phyloP scores from a whole-genome alignment of 495 filamentous ascomycete genomes.

The Xylaria castorea region DNA sequence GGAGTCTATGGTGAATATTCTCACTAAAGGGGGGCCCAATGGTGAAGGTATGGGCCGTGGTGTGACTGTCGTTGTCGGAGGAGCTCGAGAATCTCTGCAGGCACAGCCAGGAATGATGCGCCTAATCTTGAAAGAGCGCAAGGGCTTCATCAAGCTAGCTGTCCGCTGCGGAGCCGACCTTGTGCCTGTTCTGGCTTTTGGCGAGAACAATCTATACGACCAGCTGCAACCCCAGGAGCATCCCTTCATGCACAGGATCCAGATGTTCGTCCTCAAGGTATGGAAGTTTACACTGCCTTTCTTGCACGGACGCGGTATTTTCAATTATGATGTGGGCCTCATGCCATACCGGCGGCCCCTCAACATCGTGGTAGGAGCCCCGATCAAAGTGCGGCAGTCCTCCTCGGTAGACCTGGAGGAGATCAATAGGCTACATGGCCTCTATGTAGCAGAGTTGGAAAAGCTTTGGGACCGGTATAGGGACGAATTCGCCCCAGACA shows the following conservation, averaged over 20 bases:
- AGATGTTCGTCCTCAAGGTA: slow-evolving; percentile 79
- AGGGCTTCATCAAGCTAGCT: slow-evolving; percentile 93
- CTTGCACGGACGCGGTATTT: slow-evolving; percentile 88
- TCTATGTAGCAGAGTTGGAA: slow-evolving; percentile 80
- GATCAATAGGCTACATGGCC: slow-evolving; percentile 76
- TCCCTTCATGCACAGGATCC: slow-evolving; percentile 74
- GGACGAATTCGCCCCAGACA: slow-evolving; percentile 77
- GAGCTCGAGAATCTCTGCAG: slow-evolving; percentile 88
- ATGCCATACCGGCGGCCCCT: slow-evolving; percentile 90
- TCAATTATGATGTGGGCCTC: slow-evolving; percentile 96
- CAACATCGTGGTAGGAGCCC: slow-evolving; percentile 85
- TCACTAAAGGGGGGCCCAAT: slow-evolving; percentile 77
- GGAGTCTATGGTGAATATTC: slow-evolving; percentile 86
- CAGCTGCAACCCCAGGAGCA: slow-evolving; percentile 75
- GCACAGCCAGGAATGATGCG: slow-evolving; percentile 76
- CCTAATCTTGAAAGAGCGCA: slow-evolving; percentile 79
- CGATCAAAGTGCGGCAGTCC: slow-evolving; percentile 71
- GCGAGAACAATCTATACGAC: slow-evolving; percentile 95
- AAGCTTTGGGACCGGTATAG: slow-evolving; percentile 89
- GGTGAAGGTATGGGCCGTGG: slow-evolving; percentile 91
- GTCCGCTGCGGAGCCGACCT: slow-evolving; percentile 89
- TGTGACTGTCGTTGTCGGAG: slow-evolving; percentile 95
- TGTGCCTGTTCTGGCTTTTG: slow-evolving; percentile 89
- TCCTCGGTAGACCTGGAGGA: slow-evolving; percentile 64
- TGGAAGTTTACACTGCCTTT: slow-evolving; percentile 94